Base-by-base conservation (phyloP, 2,329 filamentous ascomycete species). In the Ceratocystis papillata region DNA sequence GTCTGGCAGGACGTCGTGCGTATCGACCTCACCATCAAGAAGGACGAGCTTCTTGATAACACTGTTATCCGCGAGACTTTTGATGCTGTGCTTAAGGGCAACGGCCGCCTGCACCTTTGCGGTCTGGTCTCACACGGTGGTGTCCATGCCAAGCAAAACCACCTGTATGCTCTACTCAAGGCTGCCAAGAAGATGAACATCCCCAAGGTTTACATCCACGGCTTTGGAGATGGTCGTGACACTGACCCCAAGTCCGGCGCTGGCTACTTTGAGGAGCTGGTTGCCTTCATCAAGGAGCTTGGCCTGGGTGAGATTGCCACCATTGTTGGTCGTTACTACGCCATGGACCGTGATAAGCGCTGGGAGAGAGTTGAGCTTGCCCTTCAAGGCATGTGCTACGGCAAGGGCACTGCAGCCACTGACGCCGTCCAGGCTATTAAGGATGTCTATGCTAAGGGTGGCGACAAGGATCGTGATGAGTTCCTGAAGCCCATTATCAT, bases 331-430 rank as follows among this genome's bases (percentile, higher is more conserved):
- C 87, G 93, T 71, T 99, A 97, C 86, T 99, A 89, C 77, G 90
- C 91, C 77, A 99, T 99, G 94, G 94, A 99, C 81, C 92, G 94
- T 71, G 94, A 99, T 77, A 97, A 97, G 90, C 86, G 94, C 76
- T 99, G 94, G 94, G 94, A 99, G 74, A 85, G 94, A 74, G 82
- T 96, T 71, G 90, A 96, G 80, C 73, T 96, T 71, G 94, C 88
- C 71, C 80, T 99, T 75, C 93, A 94, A 79, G 94, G 90, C 68
- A 75, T 99, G 72, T 79, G 96, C 59, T 80, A 83, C 12, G 93
- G 94, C 68, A 90, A 96, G 76, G 94, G 94, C 68, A 91, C 96
- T 77, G 83, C 86, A 68, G 89, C 85, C 76, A 83, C 82, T 59
- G 94, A 99, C 75, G 90, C 91, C 4, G 85, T 97, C 68, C 84